Percentiles rank a stretch among this genome's conserved stretches.
phyloP scores from a whole-genome alignment of 805 yeast genomes.

The Debaryomyces castellii region DNA sequence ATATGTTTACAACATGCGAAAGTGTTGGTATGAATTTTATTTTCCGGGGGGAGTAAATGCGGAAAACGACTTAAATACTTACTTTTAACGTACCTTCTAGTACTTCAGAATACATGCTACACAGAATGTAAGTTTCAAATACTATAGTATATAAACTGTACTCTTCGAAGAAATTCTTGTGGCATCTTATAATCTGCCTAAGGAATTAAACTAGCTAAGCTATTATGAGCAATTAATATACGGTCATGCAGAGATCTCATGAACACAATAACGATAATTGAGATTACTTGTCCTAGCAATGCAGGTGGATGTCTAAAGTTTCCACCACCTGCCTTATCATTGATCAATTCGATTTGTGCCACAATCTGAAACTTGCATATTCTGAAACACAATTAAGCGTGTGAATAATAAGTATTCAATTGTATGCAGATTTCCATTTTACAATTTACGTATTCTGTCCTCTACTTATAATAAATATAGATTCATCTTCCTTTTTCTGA shows the following conservation, averaged over 20 bases:
- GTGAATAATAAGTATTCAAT: not conserved
- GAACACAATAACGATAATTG: not conserved
- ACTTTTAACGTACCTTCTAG: no score
- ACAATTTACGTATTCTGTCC: not conserved
- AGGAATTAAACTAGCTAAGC: no score
- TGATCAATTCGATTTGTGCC: not conserved
- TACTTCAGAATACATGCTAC: no score
- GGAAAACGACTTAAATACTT: no score
- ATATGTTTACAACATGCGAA: not conserved
- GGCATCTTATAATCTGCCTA: no score
- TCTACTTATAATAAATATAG: not conserved
- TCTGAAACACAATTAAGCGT: constrained; percentile 1
- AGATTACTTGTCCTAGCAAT: not conserved
- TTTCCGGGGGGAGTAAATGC: no score
- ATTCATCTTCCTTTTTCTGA: not conserved
- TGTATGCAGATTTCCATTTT: constrained; percentile 1
- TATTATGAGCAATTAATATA: no score
- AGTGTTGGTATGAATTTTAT: no score
- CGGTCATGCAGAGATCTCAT: not conserved
- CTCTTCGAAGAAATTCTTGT: no score
- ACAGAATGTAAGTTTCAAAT: no score
- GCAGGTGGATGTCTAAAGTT: not conserved
- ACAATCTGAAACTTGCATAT: constrained; percentile 1
- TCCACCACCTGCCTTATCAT: not conserved
- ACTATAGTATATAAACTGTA: no score